phyloP scores from a whole-genome alignment of 2,329 filamentous ascomycete species.

The Ophiostoma ips region DNA sequence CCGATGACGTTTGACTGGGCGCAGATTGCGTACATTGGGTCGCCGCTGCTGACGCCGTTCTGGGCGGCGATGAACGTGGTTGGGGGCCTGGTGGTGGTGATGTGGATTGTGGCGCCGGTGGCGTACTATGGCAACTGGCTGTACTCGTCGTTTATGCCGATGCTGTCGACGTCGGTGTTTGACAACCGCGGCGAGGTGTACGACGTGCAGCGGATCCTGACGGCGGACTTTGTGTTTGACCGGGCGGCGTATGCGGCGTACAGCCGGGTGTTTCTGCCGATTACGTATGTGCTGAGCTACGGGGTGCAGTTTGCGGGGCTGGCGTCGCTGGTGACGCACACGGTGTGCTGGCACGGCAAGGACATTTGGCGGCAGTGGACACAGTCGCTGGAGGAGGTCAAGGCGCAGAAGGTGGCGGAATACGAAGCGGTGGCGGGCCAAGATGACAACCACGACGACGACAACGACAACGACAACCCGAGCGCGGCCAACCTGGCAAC shows the following conservation, averaged over 20 bases:
- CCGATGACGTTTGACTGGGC: slow-evolving; percentile 87
- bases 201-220: slow-evolving; percentile 68
- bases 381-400: slow-evolving; percentile 49
- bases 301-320: slow-evolving; percentile 75
- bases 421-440: slow-evolving; percentile 7
- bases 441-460: neutral
- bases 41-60: slow-evolving; percentile 69
- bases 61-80: slow-evolving; percentile 80
- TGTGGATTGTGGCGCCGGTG: slow-evolving; percentile 72
- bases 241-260: slow-evolving; percentile 63
- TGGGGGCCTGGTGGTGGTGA: slow-evolving; percentile 63
- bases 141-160: slow-evolving; percentile 75
- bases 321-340: slow-evolving; percentile 67
- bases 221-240: slow-evolving; percentile 65
- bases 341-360: slow-evolving; percentile 68
- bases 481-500: slow-evolving; percentile 3
- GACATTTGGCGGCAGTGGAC: slow-evolving; percentile 71
- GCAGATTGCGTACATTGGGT: slow-evolving; percentile 78
- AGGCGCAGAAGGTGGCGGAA: neutral
- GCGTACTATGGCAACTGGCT: slow-evolving; percentile 70
- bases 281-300: slow-evolving; percentile 79
- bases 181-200: slow-evolving; percentile 73
- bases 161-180: slow-evolving; percentile 71
- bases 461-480: slow-evolving; percentile 9
- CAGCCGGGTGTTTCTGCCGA: slow-evolving; percentile 71